Conservation (phyloP, 176 grass and related monocot genomes). For the Triticum dicoccoides region DNA sequence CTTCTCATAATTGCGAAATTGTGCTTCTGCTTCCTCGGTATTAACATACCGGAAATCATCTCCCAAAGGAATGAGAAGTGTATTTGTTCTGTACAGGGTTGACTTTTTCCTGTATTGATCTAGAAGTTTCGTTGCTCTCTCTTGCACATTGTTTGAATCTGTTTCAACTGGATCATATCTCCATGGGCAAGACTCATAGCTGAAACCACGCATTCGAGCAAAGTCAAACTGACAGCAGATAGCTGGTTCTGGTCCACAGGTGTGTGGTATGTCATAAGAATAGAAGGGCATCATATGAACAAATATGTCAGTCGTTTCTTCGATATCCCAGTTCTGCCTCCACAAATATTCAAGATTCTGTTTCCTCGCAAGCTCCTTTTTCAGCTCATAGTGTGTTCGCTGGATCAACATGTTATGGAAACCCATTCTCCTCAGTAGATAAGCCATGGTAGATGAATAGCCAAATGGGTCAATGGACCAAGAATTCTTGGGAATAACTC, state of each 20-base stretch:
- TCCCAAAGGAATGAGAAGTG: conserved; percentile 92
- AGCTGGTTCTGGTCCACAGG: conserved; percentile 98
- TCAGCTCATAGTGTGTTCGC: conserved; percentile 94
- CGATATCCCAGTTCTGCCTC: conserved; percentile 96
- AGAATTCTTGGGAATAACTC: conserved; percentile 94
- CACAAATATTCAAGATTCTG: conserved; percentile 94
- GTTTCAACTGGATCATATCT: conserved; percentile 81
- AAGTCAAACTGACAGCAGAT: conserved; percentile 99
- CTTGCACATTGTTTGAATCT: conserved; percentile 66
- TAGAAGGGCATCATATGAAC: conserved; percentile 99
- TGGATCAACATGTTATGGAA: conserved; percentile 98
- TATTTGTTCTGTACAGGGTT: conserved; percentile 91
- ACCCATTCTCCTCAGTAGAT: conserved; percentile 91
- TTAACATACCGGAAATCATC: conserved; percentile 97
- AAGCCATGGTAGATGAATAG: conserved; percentile 97
- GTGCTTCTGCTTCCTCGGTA: conserved; percentile 82
- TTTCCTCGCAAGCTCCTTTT: conserved; percentile 86
- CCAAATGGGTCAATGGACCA: conserved; percentile 98
- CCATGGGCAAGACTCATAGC: conserved; percentile 90
- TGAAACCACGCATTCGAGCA: conserved; percentile 73
- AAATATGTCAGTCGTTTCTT: conserved; percentile 95
- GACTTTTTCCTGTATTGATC: conserved; percentile 98
- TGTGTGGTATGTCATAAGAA: conserved; percentile 98
- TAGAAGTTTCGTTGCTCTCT: conserved; percentile 85
- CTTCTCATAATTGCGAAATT: conserved; percentile 91